Percentiles rank a stretch among this genome's conserved stretches.
Evolutionary conservation across 2,329 filamentous ascomycete genomes (phyloP).

Genomic region (Aspergillus pseudonomiae): DNA sequence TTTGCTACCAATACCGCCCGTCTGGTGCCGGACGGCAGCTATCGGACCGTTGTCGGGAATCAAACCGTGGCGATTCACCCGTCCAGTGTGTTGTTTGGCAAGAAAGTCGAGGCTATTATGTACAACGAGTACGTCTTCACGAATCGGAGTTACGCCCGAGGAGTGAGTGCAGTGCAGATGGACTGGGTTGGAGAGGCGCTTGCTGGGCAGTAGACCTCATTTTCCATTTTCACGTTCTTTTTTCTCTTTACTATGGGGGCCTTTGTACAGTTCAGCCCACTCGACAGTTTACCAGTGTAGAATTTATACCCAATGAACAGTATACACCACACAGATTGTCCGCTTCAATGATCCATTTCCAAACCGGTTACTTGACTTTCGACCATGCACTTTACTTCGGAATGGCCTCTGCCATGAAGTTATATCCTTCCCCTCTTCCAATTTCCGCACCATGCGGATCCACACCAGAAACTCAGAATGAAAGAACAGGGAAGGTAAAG

Average conservation of each 20-base stretch:
- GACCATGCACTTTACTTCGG: background rate
- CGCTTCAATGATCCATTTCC: background rate
- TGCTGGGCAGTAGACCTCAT: slow-evolving; percentile 24
- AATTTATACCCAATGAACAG: slow-evolving; percentile 1
- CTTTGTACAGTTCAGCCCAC: background rate
- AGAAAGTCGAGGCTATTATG: slow-evolving; percentile 64
- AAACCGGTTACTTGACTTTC: too few species aligned
- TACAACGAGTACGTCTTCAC: slow-evolving; percentile 70
- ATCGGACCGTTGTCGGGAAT: slow-evolving; percentile 63
- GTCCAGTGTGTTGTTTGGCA: slow-evolving; percentile 62
- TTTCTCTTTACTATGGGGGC: background rate
- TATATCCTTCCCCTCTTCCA: too few species aligned
- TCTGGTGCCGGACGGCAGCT: slow-evolving; percentile 62
- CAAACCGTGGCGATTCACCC: slow-evolving; percentile 67
- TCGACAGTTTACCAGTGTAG: background rate
- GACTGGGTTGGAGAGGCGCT: slow-evolving; percentile 62
- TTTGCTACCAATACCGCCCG: slow-evolving; percentile 64
- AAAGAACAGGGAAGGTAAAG: too few species aligned
- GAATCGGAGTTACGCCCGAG: slow-evolving; percentile 63
- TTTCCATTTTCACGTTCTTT: background rate
- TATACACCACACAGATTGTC: background rate
- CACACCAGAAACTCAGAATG: too few species aligned
- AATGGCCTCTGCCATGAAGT: background rate
- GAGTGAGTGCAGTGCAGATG: slow-evolving; percentile 65
- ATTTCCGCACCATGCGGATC: too few species aligned